Evolutionary conservation across 371 early-diverging fungal species (phyloP), one percentile per base, ranked within the genome.

Genomic region (Mucor velutinosus): DNA sequence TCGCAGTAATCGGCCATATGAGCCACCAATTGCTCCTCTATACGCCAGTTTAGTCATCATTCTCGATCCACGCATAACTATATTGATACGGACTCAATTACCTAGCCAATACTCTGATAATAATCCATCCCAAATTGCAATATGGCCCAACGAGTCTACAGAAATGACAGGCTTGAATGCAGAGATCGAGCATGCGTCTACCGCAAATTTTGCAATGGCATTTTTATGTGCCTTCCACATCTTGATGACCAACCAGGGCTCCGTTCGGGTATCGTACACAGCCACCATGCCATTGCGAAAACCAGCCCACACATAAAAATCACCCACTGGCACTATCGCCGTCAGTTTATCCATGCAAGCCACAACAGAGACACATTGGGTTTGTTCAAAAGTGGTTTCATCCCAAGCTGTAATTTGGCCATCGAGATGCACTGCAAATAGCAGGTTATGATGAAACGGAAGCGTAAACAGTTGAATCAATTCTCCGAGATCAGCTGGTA

Each of bases 101-200:
- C 92, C 90, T 60, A 82, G 65, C 78, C 89, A 92, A 74, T 93
- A 86, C 2, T 84, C 76, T 27, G 75, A 62, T 75, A 93, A 72
- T 8, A 92, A 73, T 6, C 90, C 93, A 75, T 93, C 93, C 92
- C 93, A 93, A 27, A 91, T 71, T n/a, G 81, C 81, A 12, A 93
- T 83, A 39, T 78, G 74, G 1, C 94, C 93, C 17, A 79, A 75
- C 4, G 83, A 83, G 25, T 87, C 87, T 21, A 87, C 74, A 59
- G 87, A 88, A 19, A 84, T 84, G 6, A 92, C 86, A 51, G 84
- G 83, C 35, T 47, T 21, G 7, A 43, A 88, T 63, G 29, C 85
- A 59, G 1, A 74, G 72, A 27, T 76, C 65, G 37, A 70, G 71
- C 17, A 63, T 25, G 76, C 75, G 73, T 90, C 87, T 7, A 84